Conservation (phyloP, 2,329 filamentous ascomycete genomes). For the Cyphellophora attinorum region DNA sequence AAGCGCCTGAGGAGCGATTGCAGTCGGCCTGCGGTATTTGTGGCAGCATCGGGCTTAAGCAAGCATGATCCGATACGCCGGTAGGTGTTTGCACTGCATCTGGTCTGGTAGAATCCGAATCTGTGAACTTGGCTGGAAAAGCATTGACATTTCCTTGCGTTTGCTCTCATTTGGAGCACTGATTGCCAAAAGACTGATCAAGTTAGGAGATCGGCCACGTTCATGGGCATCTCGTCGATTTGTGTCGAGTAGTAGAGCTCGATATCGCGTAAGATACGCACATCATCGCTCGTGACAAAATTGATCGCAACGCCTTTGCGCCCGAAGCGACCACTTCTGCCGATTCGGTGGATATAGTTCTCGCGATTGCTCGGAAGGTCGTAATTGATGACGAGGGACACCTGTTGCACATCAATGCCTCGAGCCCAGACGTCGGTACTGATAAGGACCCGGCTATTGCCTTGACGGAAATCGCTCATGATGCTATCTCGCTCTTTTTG, state of each 20-base stretch:
- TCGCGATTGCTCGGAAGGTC: conserved; percentile 96
- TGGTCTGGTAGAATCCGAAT: too few species aligned
- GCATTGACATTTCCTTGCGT: too few species aligned
- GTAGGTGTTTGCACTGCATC: too few species aligned
- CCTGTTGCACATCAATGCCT: conserved; percentile 98
- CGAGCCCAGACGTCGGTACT: conserved; percentile 97
- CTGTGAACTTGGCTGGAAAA: too few species aligned
- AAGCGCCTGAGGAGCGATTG: too few species aligned
- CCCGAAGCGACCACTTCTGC: conserved; percentile 88
- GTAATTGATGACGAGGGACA: conserved; percentile 98
- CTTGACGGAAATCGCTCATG: conserved; percentile 97
- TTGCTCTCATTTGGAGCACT: too few species aligned
- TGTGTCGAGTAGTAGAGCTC: conserved; percentile 95
- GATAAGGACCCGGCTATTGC: conserved; percentile 90
- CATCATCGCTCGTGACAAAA: conserved; percentile 96
- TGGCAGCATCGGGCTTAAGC: too few species aligned
- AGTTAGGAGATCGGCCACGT: conserved; percentile 56
- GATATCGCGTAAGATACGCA: conserved; percentile 93
- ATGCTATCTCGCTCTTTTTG: conserved; percentile 97
- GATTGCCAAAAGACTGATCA: conserved; percentile 6
- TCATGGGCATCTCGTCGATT: conserved; percentile 99
- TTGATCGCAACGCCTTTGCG: conserved; percentile 99
- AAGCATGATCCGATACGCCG: too few species aligned
- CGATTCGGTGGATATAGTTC: conserved; percentile 99
- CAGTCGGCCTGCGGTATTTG: too few species aligned